These are phyloP conservation scores for Hapsidospora chrysogenum DNA, from an alignment of 495 filamentous ascomycete species.

Conservation along the genomic window DNA sequence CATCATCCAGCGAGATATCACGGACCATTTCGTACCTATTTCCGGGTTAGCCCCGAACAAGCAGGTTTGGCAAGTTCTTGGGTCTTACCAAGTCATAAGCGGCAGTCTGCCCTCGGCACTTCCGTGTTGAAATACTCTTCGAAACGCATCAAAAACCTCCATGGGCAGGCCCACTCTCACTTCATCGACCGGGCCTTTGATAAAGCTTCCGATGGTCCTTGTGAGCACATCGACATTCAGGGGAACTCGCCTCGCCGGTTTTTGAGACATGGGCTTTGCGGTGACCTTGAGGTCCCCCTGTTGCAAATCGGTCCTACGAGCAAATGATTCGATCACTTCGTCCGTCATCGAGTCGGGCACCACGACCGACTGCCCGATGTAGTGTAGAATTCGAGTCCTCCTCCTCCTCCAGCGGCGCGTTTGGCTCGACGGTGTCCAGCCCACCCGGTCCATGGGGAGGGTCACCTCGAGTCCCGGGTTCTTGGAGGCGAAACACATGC, in stretches of 20 bases:
- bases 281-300: too few species aligned
- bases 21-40: background rate
- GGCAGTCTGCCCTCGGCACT: background rate
- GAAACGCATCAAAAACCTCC: slow-evolving; percentile 7
- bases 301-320: too few species aligned
- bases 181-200: background rate
- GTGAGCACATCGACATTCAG: too few species aligned
- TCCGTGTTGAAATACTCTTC: background rate
- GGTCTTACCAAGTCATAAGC: background rate
- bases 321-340: background rate
- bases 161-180: slow-evolving; percentile 1
- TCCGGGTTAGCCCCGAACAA: too few species aligned
- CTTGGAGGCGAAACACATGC: background rate
- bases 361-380: slow-evolving; percentile 2
- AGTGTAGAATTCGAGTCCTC: slow-evolving; percentile 1
- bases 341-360: background rate
- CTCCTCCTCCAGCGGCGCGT: background rate
- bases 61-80: too few species aligned
- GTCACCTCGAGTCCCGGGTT: background rate
- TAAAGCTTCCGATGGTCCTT: slow-evolving; percentile 1
- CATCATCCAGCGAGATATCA: too few species aligned
- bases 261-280: too few species aligned
- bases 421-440: slow-evolving; percentile 5
- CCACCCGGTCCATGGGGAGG: slow-evolving; percentile 6
- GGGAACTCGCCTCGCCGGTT: too few species aligned